Evolutionary conservation across 805 yeast genomes (phyloP), one percentile per base, ranked within the genome.

Genomic region (Candida endomychidarum): DNA sequence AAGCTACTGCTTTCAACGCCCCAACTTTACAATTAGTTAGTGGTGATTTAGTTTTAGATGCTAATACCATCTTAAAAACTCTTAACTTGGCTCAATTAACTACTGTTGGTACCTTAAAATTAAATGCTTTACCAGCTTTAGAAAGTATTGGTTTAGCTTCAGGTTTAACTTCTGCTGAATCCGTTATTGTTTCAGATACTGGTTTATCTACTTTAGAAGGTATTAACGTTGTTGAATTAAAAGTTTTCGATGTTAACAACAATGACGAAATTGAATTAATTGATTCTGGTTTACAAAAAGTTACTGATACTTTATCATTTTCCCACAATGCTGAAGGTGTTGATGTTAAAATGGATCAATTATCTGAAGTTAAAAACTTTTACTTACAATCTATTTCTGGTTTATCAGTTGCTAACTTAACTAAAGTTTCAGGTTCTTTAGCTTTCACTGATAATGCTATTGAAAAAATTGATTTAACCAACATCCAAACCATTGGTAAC

Each of bases 111-210:
- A 67, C 87, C 41, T 78, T 93, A 58, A 67, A 73, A 65, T 81
- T 86, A 72, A 76, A 78, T 58, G 88, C 96, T 53, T 77, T 93
- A 63, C 96, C 97, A 60, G 91, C 89, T 52, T 80, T 91, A 58
- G 65, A 71, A 52, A 57, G 66, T 40, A 77, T 89, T 52, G 80
- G 83, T 66, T 85, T 91, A 66, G 58, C 70, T 39, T 45, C 70
- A 34, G 86, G 86, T 65, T 78, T 93, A 57, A 75, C 86, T 55
- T 73, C 81, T 53, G 90, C 95, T 59, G 77, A 79, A 60, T 67
- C 77, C 43, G 75, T 91, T 53, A 61, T 71, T 61, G 76, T 86
- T 56, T 77, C 91, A 38, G 90, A 86, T 70, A 85, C 93, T 50
- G 72, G 80, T 52, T 74, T 86, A 60, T 74, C 74, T 57, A 67